These are phyloP conservation scores for Piper longum DNA, from an alignment of 164 flowering plant genomes.

Conservation along the genomic window DNA sequence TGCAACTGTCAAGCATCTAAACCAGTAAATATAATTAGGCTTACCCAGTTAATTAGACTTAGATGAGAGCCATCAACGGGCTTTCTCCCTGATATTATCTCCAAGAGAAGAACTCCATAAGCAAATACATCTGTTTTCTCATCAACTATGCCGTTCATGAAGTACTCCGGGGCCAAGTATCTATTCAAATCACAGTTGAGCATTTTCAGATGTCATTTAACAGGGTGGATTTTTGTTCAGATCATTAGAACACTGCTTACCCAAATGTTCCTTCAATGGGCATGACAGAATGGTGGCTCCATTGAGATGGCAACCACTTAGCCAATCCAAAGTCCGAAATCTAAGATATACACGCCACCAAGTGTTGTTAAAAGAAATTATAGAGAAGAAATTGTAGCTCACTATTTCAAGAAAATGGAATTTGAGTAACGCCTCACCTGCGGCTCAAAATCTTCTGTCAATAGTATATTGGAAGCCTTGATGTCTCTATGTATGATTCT, in stretches of 20 bases:
- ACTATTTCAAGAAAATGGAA: too few species aligned
- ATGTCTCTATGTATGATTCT: slow-evolving; percentile 90
- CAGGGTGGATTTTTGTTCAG: too few species aligned
- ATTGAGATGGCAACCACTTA: slow-evolving; percentile 94
- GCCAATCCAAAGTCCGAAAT: slow-evolving; percentile 95
- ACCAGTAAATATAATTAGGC: not conserved
- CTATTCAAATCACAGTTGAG: slow-evolving; percentile 16
- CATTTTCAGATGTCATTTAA: not conserved
- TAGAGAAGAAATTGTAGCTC: too few species aligned
- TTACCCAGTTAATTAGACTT: slow-evolving; percentile 87
- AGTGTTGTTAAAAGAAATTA: too few species aligned
- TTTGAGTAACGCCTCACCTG: slow-evolving; percentile 26
- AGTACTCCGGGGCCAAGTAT: slow-evolving; percentile 91
- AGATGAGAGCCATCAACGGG: slow-evolving; percentile 79
- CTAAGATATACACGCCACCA: slow-evolving; percentile 13
- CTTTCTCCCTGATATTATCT: slow-evolving; percentile 69
- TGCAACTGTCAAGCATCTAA: too few species aligned
- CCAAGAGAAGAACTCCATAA: slow-evolving; percentile 74
- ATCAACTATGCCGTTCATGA: slow-evolving; percentile 90
- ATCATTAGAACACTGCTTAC: slow-evolving; percentile 17
- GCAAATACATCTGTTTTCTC: slow-evolving; percentile 97
- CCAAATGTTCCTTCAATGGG: slow-evolving; percentile 97
- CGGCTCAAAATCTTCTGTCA: slow-evolving; percentile 75
- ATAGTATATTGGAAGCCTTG: slow-evolving; percentile 68
- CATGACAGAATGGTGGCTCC: slow-evolving; percentile 81